Conservation (phyloP, 805 yeast species). For the Metschnikowia arizonensis region DNA sequence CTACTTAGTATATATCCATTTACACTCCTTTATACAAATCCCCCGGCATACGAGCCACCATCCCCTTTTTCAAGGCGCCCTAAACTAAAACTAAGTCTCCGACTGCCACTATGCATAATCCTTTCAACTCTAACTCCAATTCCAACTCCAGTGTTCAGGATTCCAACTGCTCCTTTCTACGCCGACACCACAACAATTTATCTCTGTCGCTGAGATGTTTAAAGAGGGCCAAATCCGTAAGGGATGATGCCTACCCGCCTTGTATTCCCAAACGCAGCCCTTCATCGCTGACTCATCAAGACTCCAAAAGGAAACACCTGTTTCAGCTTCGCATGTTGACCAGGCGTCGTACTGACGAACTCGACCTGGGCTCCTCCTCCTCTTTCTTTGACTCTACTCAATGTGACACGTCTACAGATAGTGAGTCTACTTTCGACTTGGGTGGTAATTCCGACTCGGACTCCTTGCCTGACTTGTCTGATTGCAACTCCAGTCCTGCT, state of each 20-base stretch:
- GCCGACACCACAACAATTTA: neutral
- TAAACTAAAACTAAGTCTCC: neutral
- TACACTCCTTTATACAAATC: neutral
- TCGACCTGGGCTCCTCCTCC: neutral
- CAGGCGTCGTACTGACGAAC: neutral
- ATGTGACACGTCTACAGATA: neutral
- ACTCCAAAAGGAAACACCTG: neutral
- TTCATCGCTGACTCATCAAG: neutral
- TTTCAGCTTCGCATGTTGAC: slow-evolving; percentile 1
- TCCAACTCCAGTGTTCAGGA: neutral
- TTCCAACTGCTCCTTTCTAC: neutral
- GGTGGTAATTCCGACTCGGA: slow-evolving; percentile 27
- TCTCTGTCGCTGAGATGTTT: slow-evolving; percentile 1
- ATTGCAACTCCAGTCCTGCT: slow-evolving; percentile 21
- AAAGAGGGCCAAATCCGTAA: slow-evolving; percentile 14
- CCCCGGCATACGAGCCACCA: neutral
- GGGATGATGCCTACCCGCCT: slow-evolving; percentile 15
- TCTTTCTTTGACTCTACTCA: neutral
- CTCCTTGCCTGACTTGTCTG: slow-evolving; percentile 36
- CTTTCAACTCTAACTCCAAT: no score
- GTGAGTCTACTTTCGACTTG: neutral
- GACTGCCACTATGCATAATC: slow-evolving; percentile 2
- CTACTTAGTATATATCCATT: slow-evolving; percentile 1
- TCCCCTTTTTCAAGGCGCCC: neutral
- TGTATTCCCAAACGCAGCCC: neutral